Base-by-base conservation (phyloP, 31 red algal genomes). In the Porphyra umbilicalis region DNA sequence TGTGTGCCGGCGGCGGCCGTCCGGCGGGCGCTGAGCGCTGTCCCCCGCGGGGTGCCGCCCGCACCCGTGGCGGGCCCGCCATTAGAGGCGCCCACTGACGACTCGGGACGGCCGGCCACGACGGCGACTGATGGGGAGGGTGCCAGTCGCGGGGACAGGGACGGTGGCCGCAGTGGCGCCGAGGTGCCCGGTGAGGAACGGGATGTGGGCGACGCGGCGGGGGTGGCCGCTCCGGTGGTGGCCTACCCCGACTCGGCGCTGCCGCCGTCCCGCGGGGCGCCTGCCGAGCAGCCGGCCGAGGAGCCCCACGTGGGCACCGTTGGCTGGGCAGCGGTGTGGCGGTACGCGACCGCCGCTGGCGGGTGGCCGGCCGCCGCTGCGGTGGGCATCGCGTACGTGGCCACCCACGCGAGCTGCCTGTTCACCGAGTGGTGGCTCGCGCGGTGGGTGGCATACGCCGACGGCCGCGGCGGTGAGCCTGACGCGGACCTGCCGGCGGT, bases 301-400 rank as follows among this genome's bases (percentile, higher is more conserved):
- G 82, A 93, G 35, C 91, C 86, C 31, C 77, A 85, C 34, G 79
- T 80, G 15, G 91, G 91, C 37, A 81, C 75, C 36, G 91, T 93
- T 31, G 79, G 38, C 4, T 30, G 40, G 35, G 4, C 16, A 9
- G 82, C 89, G 32, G 89, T 85, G 83, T 25, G 13, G 36, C 57
- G 86, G 11, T 93, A 93, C 46, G 74, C 85, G 31, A 75, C 80
- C n/a, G 91, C 91, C 31, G 91, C 38, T 29, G 91, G 91, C 15
- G 80, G 80, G n/a, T 78, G 80, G 7, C 18, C 75, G n/a, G 42
- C 75, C 30, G 11, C 82, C 39, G n/a, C 83, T 80, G 16, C 35
- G 34, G 10, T 84, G 34, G 20, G 15, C 32, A 16, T 86, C 79
- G 35, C 77, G 34, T 86, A 80, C 81, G 35, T 31, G 34, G 30